Conservation (phyloP, 176 grass and related monocot species). For the Oryza australiensis region DNA sequence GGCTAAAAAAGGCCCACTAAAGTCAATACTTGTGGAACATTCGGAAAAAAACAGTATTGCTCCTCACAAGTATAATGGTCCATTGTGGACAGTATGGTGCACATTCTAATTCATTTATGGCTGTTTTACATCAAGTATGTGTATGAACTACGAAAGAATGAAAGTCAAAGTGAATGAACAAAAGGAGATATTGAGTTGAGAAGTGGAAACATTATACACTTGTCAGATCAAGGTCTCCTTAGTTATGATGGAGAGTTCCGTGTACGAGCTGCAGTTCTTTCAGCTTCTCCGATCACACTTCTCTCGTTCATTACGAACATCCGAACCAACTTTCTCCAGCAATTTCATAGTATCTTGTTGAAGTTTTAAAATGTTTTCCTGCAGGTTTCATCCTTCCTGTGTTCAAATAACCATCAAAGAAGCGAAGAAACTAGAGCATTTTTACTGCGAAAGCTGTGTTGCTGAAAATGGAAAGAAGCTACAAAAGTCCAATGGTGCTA, state of each 20-base stretch:
- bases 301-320: not conserved
- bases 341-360: constrained; percentile 1
- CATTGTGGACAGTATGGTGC: not conserved
- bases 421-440: constrained; percentile 89
- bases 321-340: constrained; percentile 1
- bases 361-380: constrained; percentile 13
- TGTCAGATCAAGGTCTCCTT: not conserved
- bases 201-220: constrained; percentile 5
- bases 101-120: not conserved
- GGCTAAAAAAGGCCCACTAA: not conserved
- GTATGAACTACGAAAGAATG: not conserved
- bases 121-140: not conserved
- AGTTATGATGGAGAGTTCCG: not conserved
- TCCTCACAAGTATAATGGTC: not conserved
- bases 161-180: not conserved
- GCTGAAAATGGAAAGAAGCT: constrained; percentile 78
- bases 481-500: constrained; percentile 57
- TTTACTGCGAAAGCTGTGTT: constrained; percentile 72
- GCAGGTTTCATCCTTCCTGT: constrained; percentile 93
- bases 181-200: not conserved
- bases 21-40: not conserved
- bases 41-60: not conserved
- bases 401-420: constrained; percentile 79
- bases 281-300: not conserved
- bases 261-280: not conserved